phyloP scores from a whole-genome alignment of 345 rosid genomes.

The Pseudoturritis turrita region DNA sequence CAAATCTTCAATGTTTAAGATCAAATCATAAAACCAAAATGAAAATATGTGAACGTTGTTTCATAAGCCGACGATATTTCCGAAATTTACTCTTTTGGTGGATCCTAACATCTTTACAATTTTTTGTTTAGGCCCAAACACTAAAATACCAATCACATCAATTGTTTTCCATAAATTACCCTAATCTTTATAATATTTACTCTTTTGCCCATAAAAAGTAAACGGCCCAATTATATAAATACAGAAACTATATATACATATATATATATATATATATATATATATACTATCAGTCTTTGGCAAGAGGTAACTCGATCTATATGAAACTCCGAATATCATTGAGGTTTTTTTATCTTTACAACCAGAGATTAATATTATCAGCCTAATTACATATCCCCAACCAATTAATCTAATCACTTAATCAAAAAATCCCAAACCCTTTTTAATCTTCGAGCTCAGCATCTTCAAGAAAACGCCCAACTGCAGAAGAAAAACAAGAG shows the following conservation, averaged over 20 bases:
- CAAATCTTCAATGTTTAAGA: no score
- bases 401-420: constrained; percentile 15
- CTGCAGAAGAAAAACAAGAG: background rate
- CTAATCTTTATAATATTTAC: background rate
- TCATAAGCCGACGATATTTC: background rate
- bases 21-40: no score
- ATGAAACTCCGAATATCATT: background rate
- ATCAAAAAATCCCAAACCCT: constrained; percentile 20
- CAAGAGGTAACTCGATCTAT: background rate
- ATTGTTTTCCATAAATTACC: background rate
- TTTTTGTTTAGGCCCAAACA: constrained; percentile 8
- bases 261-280: no score
- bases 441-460: background rate
- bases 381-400: constrained; percentile 20
- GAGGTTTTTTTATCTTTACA: constrained; percentile 18
- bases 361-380: constrained; percentile 13
- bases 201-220: background rate
- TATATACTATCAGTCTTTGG: no score
- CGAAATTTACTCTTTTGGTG: background rate
- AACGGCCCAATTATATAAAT: background rate
- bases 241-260: no score
- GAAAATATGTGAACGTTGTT: no score
- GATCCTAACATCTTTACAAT: background rate
- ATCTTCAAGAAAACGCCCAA: background rate
- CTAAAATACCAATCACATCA: background rate